Evolutionary conservation across 208 protist species (phyloP), one percentile per base, ranked within the genome.

Genomic region (Leishmania amazonensis): DNA sequence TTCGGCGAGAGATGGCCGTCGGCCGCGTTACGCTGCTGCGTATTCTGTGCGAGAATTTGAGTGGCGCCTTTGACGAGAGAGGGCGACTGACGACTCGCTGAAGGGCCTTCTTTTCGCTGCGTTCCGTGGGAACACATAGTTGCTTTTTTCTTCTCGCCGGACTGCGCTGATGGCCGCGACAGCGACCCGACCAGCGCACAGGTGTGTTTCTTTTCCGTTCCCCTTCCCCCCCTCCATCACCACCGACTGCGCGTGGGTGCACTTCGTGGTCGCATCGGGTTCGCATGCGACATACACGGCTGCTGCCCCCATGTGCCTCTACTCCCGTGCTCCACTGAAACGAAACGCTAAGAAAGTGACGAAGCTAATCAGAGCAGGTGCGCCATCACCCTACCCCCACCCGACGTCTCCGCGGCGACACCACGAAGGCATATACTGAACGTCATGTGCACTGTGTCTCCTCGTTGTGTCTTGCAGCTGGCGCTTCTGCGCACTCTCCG

Each of bases 21-120:
- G 82, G 82, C 35, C 74, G 64, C 13, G 73, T 81, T 1, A 85
- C 73, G 24, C 64, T 87, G 51, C 70, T 87, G 51, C 75, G 70
- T 19, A 64, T 80, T 65, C 53, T 84, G 2, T 85, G 82, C 54
- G 62, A 79, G 49, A 68, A n/a, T 31, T 45, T 4, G 4, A 11
- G 49, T 19, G 38, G 31, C 40, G 76, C 45, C 15, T 72, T 38
- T 47, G 60, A 31, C 71, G 42, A 77, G 40, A 47, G 28, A 53
- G 75, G 38, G 54, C 75, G 73, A 21, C 73, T 60, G n/a, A 57
- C 19, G 9, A 28, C 15, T 51, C 9, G 3, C 1, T 74, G 68
- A 74, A 8, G 42, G 3, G 2, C 24, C 21, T 28, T 24, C 11
- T 49, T 49, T 49, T 5, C 4, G 65, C 13, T 72, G 65, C 8